These are phyloP conservation scores for Fusarium poae DNA, from an alignment of 2,329 filamentous ascomycete genomes.

Conservation along the genomic window DNA sequence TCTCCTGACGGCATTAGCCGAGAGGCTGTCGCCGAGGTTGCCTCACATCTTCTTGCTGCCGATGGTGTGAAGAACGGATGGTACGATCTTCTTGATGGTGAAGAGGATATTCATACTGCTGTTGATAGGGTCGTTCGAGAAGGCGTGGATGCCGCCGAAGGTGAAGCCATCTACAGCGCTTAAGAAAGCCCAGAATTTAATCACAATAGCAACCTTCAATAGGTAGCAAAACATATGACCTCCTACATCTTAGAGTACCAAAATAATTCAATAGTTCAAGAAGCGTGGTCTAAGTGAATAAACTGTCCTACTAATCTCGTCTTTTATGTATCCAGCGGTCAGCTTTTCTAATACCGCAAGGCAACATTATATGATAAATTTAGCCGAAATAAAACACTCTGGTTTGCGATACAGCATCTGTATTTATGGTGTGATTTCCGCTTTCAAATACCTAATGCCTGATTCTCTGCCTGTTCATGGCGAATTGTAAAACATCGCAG, in stretches of 20 bases:
- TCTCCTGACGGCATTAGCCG: slow-evolving; percentile 61
- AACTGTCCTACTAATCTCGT: too few relatives aligned
- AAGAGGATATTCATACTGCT: slow-evolving; percentile 61
- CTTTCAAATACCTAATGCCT: slow-evolving; percentile 2
- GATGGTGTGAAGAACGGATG: slow-evolving; percentile 63
- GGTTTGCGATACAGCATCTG: background rate
- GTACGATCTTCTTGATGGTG: slow-evolving; percentile 68
- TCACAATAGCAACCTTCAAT: background rate
- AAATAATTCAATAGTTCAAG: too few relatives aligned
- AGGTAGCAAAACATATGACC: too few relatives aligned
- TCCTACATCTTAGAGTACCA: too few relatives aligned
- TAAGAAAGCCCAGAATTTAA: slow-evolving; percentile 3
- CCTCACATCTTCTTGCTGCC: slow-evolving; percentile 66
- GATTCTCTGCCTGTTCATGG: background rate
- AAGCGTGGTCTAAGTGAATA: too few relatives aligned
- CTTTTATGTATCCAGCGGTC: too few relatives aligned
- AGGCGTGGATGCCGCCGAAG: slow-evolving; percentile 65
- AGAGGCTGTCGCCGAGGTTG: slow-evolving; percentile 70
- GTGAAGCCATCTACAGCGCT: slow-evolving; percentile 58
- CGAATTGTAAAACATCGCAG: slow-evolving; percentile 3
- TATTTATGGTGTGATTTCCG: background rate
- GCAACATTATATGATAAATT: background rate
- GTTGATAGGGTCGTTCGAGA: slow-evolving; percentile 64
- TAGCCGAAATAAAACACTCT: background rate
- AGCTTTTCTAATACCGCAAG: too few relatives aligned